phyloP scores from a whole-genome alignment of 352 stramenopile species.

The Phytophthora colocasiae region DNA sequence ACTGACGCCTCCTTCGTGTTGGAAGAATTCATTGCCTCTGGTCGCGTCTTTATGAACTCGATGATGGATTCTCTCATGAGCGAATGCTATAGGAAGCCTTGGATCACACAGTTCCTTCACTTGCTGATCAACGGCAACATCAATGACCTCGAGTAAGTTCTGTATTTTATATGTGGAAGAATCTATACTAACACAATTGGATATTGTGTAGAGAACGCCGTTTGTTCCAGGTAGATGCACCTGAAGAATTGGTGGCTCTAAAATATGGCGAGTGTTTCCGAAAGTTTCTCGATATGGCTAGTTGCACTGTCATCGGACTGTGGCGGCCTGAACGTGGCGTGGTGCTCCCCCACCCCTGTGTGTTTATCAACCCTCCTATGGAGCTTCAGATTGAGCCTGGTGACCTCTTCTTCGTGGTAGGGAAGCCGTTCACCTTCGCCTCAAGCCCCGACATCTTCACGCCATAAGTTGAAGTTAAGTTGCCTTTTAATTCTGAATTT shows the following conservation, averaged over 20 bases:
- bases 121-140: constrained; percentile 67
- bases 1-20: constrained; percentile 56
- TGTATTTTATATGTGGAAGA: not conserved
- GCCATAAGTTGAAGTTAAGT: constrained; percentile 25
- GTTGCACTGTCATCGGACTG: constrained; percentile 66
- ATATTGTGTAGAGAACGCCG: constrained; percentile 47
- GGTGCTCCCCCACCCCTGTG: constrained; percentile 69
- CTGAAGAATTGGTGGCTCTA: constrained; percentile 53
- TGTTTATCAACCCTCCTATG: constrained; percentile 65
- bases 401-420: constrained; percentile 78
- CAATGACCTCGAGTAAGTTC: constrained; percentile 66
- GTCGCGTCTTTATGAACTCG: constrained; percentile 77
- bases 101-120: constrained; percentile 74
- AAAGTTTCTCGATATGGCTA: constrained; percentile 74
- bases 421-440: constrained; percentile 61
- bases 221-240: constrained; percentile 73
- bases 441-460: constrained; percentile 45
- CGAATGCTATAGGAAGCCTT: constrained; percentile 81
- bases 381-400: constrained; percentile 64
- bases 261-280: constrained; percentile 71
- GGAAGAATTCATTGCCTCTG: constrained; percentile 77
- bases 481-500: constrained; percentile 16
- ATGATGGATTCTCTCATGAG: constrained; percentile 80
- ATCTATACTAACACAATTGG: too few species aligned
- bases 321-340: constrained; percentile 64